Conservation (phyloP, 1,284 basidiomycete genomes). For the Boletus sp. region DNA sequence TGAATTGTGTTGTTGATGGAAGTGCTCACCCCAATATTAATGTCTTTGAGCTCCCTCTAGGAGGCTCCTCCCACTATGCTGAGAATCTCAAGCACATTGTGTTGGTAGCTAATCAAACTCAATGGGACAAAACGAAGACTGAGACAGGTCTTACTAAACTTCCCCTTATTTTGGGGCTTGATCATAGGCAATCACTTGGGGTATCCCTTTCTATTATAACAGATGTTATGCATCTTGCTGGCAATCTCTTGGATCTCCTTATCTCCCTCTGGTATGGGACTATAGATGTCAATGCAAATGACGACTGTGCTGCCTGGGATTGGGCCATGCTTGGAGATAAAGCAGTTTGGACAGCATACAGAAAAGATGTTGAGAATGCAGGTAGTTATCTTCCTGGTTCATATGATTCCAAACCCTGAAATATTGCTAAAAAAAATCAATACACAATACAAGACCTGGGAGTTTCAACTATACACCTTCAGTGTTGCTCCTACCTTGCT, state of each 20-base stretch:
- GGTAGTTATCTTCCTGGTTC: no score
- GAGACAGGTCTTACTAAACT: constrained; percentile 19
- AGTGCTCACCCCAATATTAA: background rate
- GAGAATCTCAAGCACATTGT: background rate
- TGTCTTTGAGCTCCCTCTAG: background rate
- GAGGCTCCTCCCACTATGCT: background rate
- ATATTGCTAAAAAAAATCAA: no score
- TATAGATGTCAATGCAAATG: background rate
- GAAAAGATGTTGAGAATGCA: background rate
- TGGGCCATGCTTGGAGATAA: background rate
- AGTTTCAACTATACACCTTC: no score
- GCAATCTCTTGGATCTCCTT: background rate
- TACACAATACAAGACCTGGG: no score
- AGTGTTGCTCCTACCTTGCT: no score
- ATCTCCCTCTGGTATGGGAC: background rate
- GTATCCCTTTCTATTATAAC: constrained; percentile 11
- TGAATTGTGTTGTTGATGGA: background rate
- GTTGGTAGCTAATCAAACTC: background rate
- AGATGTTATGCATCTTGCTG: background rate
- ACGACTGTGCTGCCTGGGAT: background rate
- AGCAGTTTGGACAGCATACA: fast-evolving
- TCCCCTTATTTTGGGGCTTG: constrained; percentile 9
- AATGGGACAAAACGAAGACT: background rate
- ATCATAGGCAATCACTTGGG: background rate
- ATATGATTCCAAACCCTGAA: no score